Conservation (phyloP, 2,329 filamentous ascomycete species). For the Colletotrichum chrysophilum region DNA sequence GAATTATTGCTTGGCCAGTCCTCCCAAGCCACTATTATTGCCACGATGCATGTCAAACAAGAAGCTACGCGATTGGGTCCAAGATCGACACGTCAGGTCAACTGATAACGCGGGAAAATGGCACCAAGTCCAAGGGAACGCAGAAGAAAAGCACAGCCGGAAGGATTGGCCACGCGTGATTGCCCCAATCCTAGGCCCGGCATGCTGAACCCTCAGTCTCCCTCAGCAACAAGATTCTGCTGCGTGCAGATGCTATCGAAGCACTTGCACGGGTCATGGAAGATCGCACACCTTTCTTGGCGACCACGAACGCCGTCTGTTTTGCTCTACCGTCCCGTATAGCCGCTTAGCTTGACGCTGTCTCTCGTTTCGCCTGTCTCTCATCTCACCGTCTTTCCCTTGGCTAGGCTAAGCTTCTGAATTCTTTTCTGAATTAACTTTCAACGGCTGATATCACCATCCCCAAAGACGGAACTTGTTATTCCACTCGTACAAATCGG, state of each 20-base stretch:
- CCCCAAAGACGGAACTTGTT: background rate
- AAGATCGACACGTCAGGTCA: constrained; percentile 5
- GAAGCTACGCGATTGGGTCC: background rate
- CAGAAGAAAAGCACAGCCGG: background rate
- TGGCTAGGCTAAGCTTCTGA: background rate
- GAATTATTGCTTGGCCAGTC: background rate
- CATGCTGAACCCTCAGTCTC: background rate
- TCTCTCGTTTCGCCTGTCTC: background rate
- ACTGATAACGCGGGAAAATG: background rate
- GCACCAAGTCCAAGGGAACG: background rate
- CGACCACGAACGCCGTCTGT: background rate
- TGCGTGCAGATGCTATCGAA: background rate
- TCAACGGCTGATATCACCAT: background rate
- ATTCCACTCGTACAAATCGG: background rate
- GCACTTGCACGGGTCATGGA: background rate
- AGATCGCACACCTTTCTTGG: background rate
- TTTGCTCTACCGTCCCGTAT: background rate
- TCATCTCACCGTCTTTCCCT: background rate
- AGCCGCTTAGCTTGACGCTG: background rate
- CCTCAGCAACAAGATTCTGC: background rate
- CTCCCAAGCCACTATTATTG: background rate
- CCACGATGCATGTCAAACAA: background rate
- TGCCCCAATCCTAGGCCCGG: background rate
- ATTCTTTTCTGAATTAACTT: background rate
- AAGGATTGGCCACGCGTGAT: background rate